Percentiles rank a stretch among this genome's conserved stretches.
Conservation (phyloP, 768 basidiomycete genomes). For the Kwoniella europaea region DNA sequence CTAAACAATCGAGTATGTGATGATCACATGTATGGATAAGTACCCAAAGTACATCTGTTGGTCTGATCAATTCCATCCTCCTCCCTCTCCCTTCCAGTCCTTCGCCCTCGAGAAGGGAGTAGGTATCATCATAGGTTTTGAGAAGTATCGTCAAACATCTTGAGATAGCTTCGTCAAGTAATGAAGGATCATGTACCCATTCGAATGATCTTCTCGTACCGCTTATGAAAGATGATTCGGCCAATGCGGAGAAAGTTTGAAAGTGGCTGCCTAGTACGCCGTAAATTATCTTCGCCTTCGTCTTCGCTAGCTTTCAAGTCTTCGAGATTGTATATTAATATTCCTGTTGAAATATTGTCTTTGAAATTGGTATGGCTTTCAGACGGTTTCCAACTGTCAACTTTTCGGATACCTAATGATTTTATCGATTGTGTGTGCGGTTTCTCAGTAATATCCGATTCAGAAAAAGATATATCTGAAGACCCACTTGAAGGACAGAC, state of each 20-base stretch:
- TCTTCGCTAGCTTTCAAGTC: too few species aligned
- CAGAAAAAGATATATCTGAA: background rate
- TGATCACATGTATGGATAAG: background rate
- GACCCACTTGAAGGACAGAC: background rate
- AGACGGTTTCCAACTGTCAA: background rate
- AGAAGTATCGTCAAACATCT: background rate
- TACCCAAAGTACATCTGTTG: background rate
- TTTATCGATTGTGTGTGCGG: background rate
- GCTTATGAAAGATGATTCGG: background rate
- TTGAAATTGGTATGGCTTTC: too few species aligned
- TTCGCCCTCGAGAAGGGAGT: background rate
- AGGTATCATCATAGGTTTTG: background rate
- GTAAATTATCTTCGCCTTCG: too few species aligned
- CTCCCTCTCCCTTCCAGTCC: background rate
- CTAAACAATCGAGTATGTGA: background rate
- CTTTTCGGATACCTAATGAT: background rate
- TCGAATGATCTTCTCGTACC: background rate
- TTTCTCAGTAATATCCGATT: background rate
- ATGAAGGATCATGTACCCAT: background rate
- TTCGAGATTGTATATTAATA: too few species aligned
- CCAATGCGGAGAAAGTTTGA: background rate
- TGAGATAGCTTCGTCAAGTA: background rate
- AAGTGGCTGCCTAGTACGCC: too few species aligned
- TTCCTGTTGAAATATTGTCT: too few species aligned
- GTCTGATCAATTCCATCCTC: background rate